A percentile compares a stretch with the other conserved stretches of the same genome.
phyloP scores from a whole-genome alignment of 1,139 yeast genomes.

The Taiozyma sp. region DNA sequence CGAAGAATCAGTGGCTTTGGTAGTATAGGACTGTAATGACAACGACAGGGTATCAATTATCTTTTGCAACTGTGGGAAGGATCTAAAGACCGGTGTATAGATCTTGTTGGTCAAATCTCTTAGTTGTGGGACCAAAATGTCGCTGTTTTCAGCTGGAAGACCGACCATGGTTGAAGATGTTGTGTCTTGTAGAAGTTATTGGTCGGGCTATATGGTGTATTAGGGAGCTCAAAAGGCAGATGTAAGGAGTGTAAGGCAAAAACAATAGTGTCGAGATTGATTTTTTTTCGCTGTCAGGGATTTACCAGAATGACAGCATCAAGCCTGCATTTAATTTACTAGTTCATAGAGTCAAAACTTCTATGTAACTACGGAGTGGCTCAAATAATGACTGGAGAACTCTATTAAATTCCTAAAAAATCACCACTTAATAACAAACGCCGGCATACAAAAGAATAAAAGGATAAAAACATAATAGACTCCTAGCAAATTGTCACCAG shows the following conservation, averaged over 20 bases:
- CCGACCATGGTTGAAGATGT: constrained; percentile 2
- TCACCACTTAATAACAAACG: neutral
- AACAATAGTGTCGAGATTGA: too few relatives aligned
- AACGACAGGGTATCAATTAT: constrained; percentile 1
- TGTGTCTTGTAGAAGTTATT: too few relatives aligned
- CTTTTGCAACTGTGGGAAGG: constrained; percentile 4
- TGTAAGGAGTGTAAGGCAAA: too few relatives aligned
- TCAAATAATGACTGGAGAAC: too few relatives aligned
- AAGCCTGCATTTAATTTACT: too few relatives aligned
- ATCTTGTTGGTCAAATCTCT: constrained; percentile 5
- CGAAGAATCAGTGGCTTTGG: neutral
- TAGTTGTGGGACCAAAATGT: constrained; percentile 4
- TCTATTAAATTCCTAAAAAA: neutral
- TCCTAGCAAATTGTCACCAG: neutral
- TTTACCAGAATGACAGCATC: neutral
- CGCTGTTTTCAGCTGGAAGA: constrained; percentile 7
- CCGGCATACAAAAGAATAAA: neutral
- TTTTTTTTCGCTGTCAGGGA: neutral
- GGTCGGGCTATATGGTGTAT: too few relatives aligned
- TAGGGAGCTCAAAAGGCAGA: too few relatives aligned
- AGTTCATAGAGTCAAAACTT: too few relatives aligned
- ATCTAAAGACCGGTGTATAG: constrained; percentile 6
- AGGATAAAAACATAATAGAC: neutral
- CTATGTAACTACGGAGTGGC: too few relatives aligned
- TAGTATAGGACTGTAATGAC: neutral